Evolutionary conservation across 1,284 basidiomycete genomes (phyloP), one percentile per base, ranked within the genome.

Genomic region (Ceratorhiza oryzae-sativae): DNA sequence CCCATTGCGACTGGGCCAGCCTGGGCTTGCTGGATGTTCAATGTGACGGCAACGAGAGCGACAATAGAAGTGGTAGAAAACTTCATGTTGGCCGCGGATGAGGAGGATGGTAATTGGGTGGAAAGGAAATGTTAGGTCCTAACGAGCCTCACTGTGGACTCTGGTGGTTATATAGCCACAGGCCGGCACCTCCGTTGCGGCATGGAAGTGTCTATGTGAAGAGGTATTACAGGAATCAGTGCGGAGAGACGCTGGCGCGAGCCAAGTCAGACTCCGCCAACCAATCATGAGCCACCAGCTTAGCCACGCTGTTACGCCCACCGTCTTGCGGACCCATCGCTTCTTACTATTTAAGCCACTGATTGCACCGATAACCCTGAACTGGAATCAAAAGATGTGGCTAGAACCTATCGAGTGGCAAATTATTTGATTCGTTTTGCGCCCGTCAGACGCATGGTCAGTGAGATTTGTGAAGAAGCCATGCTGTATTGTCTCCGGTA

Each of bases 1-100:
- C 63, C 63, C 63, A 68, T 68, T 25, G 63, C 51, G 2, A 68
- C 23, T 4, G 63, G 63, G 18, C 63, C 63, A 23, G 63, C 63
- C 48, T 65, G 46, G 18, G n/a, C 62, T 9, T 48, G 62, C 18
- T 34, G 30, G 3, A 32, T 23, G 32, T 32, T 55, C 63, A 68
- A n/a, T 10, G 51, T 49, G 10, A 68, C 23, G 18, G 51, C 41
- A 5, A 45, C 51, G 1, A 68, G 4, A 23, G 63, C 51, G n/a
- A 56, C 36, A 18, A 49, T 4, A n/a, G 63, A 68, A 15, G 63
- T 56, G 25, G 56, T 4, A 20, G 63, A 68, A 39, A 68, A 46
- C 63, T 56, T 68, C 63, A 68, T 68, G 9, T 18, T 65, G 32
- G 20, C 1, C 13, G 60, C 41, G n/a, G 25, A 13, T 63, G 34